Percentiles rank a stretch among this genome's conserved stretches.
Conservation (phyloP, 352 stramenopile genomes). For the Globisporangium sylvaticum region DNA sequence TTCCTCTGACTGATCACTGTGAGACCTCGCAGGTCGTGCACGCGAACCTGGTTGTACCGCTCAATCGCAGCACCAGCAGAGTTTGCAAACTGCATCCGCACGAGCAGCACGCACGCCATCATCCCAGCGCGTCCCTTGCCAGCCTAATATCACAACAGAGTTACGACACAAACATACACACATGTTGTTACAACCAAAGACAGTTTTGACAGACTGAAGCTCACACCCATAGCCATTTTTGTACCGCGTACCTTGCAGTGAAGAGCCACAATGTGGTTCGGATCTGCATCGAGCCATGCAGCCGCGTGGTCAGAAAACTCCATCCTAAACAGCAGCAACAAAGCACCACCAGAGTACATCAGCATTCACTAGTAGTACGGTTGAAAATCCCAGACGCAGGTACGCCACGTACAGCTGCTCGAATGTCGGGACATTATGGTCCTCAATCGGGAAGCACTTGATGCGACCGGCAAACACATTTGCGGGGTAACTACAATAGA, state of each 20-base stretch:
- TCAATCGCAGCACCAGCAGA: slow-evolving; percentile 51
- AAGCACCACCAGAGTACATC: not conserved
- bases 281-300: slow-evolving; percentile 41
- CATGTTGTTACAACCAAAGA: not conserved
- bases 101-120: slow-evolving; percentile 75
- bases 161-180: not conserved
- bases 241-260: slow-evolving; percentile 62
- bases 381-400: not conserved
- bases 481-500: slow-evolving; percentile 37
- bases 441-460: slow-evolving; percentile 62
- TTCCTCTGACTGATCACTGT: slow-evolving; percentile 70
- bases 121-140: slow-evolving; percentile 72
- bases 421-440: slow-evolving; percentile 69
- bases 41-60: slow-evolving; percentile 62
- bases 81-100: slow-evolving; percentile 52
- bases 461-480: slow-evolving; percentile 42
- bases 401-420: slow-evolving; percentile 46
- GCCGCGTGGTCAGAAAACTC: slow-evolving; percentile 71
- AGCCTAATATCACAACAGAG: slow-evolving; percentile 21
- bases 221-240: not conserved
- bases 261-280: slow-evolving; percentile 47
- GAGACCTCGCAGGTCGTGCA: slow-evolving; percentile 49
- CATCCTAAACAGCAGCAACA: slow-evolving; percentile 27
- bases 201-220: no score
- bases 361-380: not conserved